Percentiles rank a stretch among this genome's conserved stretches.
Conservation (phyloP, 805 yeast species). For the Candida sphagnicola region DNA sequence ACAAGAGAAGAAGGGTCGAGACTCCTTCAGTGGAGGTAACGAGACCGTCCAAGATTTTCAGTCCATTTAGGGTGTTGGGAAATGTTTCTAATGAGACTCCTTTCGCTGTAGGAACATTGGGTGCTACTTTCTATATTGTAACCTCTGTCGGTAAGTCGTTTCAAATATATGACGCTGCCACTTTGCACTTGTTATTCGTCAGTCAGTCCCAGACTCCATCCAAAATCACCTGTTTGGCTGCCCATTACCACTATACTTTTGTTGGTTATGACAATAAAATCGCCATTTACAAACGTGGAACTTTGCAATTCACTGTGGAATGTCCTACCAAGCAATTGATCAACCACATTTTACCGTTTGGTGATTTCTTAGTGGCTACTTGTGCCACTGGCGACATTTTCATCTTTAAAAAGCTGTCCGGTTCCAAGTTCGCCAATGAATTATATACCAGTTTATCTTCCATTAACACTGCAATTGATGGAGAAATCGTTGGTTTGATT, state of each 20-base stretch:
- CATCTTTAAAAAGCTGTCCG: slow-evolving; percentile 49
- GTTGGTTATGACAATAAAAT: slow-evolving; percentile 69
- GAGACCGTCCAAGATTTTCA: slow-evolving; percentile 49
- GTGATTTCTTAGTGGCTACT: slow-evolving; percentile 67
- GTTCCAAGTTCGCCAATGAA: slow-evolving; percentile 51
- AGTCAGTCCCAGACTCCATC: slow-evolving; percentile 73
- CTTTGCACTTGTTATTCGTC: slow-evolving; percentile 78
- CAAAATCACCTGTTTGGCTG: slow-evolving; percentile 64
- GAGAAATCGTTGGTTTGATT: slow-evolving; percentile 60
- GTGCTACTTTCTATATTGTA: slow-evolving; percentile 80
- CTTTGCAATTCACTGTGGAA: slow-evolving; percentile 43
- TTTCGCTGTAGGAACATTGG: slow-evolving; percentile 83
- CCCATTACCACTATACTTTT: slow-evolving; percentile 81
- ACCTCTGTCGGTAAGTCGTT: slow-evolving; percentile 88
- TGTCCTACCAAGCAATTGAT: slow-evolving; percentile 37
- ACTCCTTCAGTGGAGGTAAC: neutral
- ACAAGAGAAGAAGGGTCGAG: slow-evolving; percentile 31
- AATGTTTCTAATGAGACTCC: slow-evolving; percentile 85
- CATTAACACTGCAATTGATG: slow-evolving; percentile 54
- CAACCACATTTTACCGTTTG: slow-evolving; percentile 59
- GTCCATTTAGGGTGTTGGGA: slow-evolving; percentile 85
- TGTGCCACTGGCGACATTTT: slow-evolving; percentile 38
- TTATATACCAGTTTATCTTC: slow-evolving; percentile 60
- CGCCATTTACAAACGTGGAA: slow-evolving; percentile 83
- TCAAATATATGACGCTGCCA: slow-evolving; percentile 91